phyloP scores from a whole-genome alignment of 2,329 filamentous ascomycete species.

The Colletotrichum horii region DNA sequence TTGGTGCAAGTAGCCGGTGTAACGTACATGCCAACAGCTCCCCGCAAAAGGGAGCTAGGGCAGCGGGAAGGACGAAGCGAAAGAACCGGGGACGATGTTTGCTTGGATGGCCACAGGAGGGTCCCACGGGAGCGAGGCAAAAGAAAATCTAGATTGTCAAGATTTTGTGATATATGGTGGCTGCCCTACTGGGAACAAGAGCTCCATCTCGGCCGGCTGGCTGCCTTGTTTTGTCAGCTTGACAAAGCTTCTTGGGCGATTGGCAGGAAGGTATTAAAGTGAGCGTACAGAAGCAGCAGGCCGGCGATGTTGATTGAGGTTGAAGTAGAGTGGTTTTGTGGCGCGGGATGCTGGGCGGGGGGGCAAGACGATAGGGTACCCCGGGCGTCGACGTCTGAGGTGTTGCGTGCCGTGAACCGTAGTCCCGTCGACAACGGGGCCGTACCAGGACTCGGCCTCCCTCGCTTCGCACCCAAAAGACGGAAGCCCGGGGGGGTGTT shows the following conservation, averaged over 20 bases:
- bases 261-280: neutral
- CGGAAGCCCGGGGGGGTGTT: conserved; percentile 15
- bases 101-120: neutral
- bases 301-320: conserved; percentile 5
- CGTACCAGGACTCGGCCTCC: neutral
- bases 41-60: neutral
- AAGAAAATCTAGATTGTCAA: neutral
- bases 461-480: conserved; percentile 10
- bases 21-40: neutral
- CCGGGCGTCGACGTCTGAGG: neutral
- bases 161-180: neutral
- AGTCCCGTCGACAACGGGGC: neutral
- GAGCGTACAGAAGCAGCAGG: neutral
- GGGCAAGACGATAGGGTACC: neutral
- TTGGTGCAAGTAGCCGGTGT: conserved; percentile 17
- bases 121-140: neutral
- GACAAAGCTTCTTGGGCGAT: conserved; percentile 2
- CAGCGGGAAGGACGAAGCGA: conserved; percentile 1
- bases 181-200: neutral
- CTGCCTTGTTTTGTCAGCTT: conserved; percentile 20
- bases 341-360: neutral
- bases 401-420: conserved; percentile 1
- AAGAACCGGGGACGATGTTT: neutral
- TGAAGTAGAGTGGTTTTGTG: conserved; percentile 17
- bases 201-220: conserved; percentile 39